These are phyloP conservation scores for Ceratonia siliqua DNA, from an alignment of 306 rosid species.

Conservation along the genomic window DNA sequence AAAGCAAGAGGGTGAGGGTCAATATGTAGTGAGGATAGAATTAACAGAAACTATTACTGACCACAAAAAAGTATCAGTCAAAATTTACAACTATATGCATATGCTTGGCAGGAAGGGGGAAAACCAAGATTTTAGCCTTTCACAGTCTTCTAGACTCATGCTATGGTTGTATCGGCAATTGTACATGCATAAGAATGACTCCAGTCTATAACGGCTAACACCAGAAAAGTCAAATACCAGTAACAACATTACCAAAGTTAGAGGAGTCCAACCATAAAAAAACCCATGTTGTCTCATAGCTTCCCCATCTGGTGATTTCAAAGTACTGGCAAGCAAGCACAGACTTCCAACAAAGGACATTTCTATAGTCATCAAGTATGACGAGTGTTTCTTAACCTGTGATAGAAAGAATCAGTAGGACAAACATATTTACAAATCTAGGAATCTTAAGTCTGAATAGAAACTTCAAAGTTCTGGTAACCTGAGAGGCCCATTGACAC, in stretches of 20 bases:
- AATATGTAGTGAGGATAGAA: conserved; percentile 1
- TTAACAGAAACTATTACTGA: neutral
- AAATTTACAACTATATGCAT: conserved; percentile 15
- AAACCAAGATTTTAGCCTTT: conserved; percentile 16
- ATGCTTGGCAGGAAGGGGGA: neutral
- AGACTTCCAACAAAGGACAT: conserved; percentile 92
- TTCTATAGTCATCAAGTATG: conserved; percentile 95
- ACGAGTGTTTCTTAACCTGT: conserved; percentile 94
- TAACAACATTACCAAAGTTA: conserved; percentile 67
- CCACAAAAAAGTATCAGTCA: neutral
- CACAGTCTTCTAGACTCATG: conserved; percentile 1
- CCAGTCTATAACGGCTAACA: conserved; percentile 8
- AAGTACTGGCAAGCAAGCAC: conserved; percentile 74
- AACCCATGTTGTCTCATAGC: conserved; percentile 74
- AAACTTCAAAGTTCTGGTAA: conserved; percentile 39
- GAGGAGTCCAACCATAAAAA: conserved; percentile 85
- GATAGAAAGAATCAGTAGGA: conserved; percentile 32
- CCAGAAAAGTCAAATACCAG: conserved; percentile 25
- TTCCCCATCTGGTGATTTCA: conserved; percentile 92
- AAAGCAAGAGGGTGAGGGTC: neutral
- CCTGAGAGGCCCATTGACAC: conserved; percentile 99
- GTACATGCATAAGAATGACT: conserved; percentile 13
- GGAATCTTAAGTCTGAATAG: conserved; percentile 10
- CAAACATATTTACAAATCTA: conserved; percentile 11
- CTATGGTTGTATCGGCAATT: conserved; percentile 15